Evolutionary conservation across 768 basidiomycete species (phyloP), one percentile per base, ranked within the genome.

Genomic region (Exsudoporus frostii): DNA sequence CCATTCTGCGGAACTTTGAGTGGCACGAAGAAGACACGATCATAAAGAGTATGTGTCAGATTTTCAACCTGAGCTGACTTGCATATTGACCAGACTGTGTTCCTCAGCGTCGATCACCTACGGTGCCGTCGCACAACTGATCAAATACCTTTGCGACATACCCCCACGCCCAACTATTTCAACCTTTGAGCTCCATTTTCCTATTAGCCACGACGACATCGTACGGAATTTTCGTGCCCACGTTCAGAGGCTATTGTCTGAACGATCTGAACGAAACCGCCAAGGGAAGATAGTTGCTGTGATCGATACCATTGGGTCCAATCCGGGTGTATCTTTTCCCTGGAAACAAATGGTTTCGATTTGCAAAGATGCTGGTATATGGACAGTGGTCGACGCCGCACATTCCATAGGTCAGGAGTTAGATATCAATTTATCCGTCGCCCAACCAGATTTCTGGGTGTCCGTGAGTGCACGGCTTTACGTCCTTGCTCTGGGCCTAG

Each of bases 21-120:
- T 89, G 86, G 86, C 72, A 78, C 29, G 68, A 79, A 14, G 86
- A 77, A 2, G 88, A 90, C 65, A 61, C 14, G 15, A 29, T 44
- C n/a, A 3, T 44, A 20, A 32, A 32, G 30, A 33, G 30, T 32
- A 30, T 13, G 30, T 7, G 11, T 48, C 38, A 15, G 38, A 57
- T 30, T 48, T 22, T 42, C 19, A 17, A 29, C 9, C 14, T 27
- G 36, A 8, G 13, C 19, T 7, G 19, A 15, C 8, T 17, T 42
- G 15, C 17, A 29, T 39, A 36, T 14, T 48, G 36, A 39, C 17
- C 24, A 7, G 15, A n/a, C 14, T 25, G 25, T 37, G 25, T 37
- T 49, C 30, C 29, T 15, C 53, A 83, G 83, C 74, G 32, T 72
- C 69, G 6, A 78, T 77, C 9, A 82, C 83, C 0, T 89, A 87